Conservation (phyloP, 1,284 basidiomycete genomes). For the Exobasidium rhododendri region DNA sequence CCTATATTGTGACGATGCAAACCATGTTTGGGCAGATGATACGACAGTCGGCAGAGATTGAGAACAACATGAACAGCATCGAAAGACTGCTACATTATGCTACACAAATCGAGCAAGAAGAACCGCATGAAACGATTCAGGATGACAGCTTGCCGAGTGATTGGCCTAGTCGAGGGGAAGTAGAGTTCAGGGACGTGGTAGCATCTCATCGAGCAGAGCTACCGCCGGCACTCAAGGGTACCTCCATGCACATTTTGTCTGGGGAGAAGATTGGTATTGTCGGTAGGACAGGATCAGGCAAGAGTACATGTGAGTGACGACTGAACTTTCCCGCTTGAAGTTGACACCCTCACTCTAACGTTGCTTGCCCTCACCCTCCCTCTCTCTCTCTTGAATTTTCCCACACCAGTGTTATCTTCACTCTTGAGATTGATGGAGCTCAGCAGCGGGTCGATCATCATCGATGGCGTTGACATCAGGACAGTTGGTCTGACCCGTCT, state of each 20-base stretch:
- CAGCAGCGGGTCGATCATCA: constrained; percentile 56
- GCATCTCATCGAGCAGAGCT: constrained; percentile 62
- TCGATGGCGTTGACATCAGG: constrained; percentile 54
- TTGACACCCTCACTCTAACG: neutral
- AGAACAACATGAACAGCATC: constrained; percentile 71
- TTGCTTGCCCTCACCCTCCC: neutral
- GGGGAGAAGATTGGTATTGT: constrained; percentile 43
- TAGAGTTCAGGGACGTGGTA: constrained; percentile 58
- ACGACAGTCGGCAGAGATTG: constrained; percentile 60
- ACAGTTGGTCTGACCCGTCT: constrained; percentile 63
- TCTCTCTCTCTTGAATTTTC: no score
- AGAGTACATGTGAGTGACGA: constrained; percentile 25
- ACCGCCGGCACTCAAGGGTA: constrained; percentile 62
- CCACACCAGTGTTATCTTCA: constrained; percentile 22
- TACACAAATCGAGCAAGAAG: constrained; percentile 49
- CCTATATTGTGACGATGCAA: constrained; percentile 66
- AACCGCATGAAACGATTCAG: constrained; percentile 6
- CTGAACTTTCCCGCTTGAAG: neutral
- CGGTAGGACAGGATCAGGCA: constrained; percentile 42
- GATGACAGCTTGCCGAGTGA: constrained; percentile 47
- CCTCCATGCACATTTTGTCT: constrained; percentile 57
- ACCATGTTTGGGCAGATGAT: constrained; percentile 76
- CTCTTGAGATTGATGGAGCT: constrained; percentile 44
- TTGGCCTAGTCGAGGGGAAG: constrained; percentile 43
- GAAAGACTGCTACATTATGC: constrained; percentile 71